Evolutionary conservation across 1,139 yeast genomes (phyloP), one percentile per base, ranked within the genome.

Genomic region (Ashbya aceris): DNA sequence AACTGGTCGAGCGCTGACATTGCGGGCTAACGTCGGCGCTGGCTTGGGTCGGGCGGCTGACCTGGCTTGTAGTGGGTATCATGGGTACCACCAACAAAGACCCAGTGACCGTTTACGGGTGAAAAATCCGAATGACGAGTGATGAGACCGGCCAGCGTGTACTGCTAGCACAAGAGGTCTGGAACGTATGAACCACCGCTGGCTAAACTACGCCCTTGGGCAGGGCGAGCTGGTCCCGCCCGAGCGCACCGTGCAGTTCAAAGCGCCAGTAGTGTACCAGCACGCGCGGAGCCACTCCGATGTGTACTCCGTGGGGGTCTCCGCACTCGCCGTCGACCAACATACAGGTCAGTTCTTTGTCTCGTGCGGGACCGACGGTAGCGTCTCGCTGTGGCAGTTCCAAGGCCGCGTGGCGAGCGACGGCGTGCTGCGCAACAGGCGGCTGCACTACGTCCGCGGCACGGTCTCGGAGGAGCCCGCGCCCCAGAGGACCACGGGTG

Each of bases 311-410:
- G 41, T 45, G 10, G 48, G 49, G 2, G 42, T 84, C 20, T 83
- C 82, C 49, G 66, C 83, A 9, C 62, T 86, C 14, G 74, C 82
- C 1, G 54, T 85, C n/a, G 95, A 85, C 46, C 37, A 10, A 4
- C 53, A 60, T 8, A 60, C 62, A 1, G 74, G 74, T 7, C 58
- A 66, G 45, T 80, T 64, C 47, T 51, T 85, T 46, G 61, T 87
- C 4, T 76, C 86, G 35, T 95, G 93, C 0, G 77, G 85, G 34
- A 85, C 86, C 2, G 94, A 86, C 55, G 79, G 91, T 0, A 70
- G 81, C 3, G 69, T 87, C 10, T 75, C 75, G 42, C 48, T 81
- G 27, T 82, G 86, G 86, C 77, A 34, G 14, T 34, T 34, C 14
- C 23, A 32, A 3, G 12, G 23, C 23, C 13, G 20, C 5, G n/a